Evolutionary conservation across 345 rosid species (phyloP), one percentile per base, ranked within the genome.

Genomic region (Anacardium occidentale): DNA sequence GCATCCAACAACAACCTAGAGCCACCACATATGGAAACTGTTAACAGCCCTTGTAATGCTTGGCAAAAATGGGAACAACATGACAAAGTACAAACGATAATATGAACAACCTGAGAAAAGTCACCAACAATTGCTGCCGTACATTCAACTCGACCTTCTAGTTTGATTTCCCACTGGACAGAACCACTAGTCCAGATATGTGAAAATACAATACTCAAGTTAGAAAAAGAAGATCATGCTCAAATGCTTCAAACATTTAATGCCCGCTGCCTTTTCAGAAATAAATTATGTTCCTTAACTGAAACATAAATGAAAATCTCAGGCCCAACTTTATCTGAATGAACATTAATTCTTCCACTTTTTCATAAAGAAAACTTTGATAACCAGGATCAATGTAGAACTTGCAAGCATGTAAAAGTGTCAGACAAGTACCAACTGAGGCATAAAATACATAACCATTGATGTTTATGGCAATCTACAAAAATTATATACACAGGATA

Each of bases 1-100:
- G 88, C 98, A 92, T 77, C 99, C 99, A 76, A 94, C 87, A 22
- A 90, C 96, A 60, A 94, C 91, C 98, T 90, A 81, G 69, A 40
- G 34, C 69, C 14, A 73, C 52, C 44, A 48, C 76, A 68, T 37
- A 26, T 50, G 62, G 7, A 66, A 67, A 71, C 70, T 57, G 59
- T 52, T 66, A 26, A 29, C 42, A 58, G 62, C 73, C 20, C 32
- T 71, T 62, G n/a, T 69, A 48, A 69, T 68, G 58, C 63, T 54
- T 58, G 55, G 45, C 22, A 56, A 32, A 66, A 67, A 80, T 40
- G 44, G 66, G 74, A 64, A 70, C 25, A 9, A 51, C 71, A 78
- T 40, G 52, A 22, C 21, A 69, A 57, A 57, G 24, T 57, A 73
- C 67, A 76, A 20, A 63, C 50, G 66, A 47, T 59, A 58, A 66